These are phyloP conservation scores for Trichoderma simmonsii DNA, from an alignment of 2,329 filamentous ascomycete species.

Conservation along the genomic window DNA sequence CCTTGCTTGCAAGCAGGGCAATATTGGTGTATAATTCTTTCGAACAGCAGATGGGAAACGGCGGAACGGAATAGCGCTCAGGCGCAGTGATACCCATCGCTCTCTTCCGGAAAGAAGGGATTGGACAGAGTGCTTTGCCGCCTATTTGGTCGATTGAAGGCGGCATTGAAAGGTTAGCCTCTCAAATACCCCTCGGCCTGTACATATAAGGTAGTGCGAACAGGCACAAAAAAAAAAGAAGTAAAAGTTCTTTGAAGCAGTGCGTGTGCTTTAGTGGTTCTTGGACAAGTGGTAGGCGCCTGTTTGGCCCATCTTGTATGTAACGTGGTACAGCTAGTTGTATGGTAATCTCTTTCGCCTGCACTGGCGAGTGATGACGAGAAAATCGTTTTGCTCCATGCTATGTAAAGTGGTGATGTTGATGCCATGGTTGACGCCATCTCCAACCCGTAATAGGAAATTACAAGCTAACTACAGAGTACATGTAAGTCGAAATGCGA, in stretches of 20 bases:
- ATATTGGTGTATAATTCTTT: slow-evolving; percentile 18
- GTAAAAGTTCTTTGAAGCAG: slow-evolving; percentile 13
- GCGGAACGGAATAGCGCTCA: slow-evolving; percentile 7
- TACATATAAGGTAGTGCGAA: slow-evolving; percentile 41
- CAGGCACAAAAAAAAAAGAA: slow-evolving; percentile 33
- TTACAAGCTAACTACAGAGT: not conserved
- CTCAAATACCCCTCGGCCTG: slow-evolving; percentile 28
- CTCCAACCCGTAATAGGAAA: not conserved
- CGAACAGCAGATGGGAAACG: slow-evolving; percentile 16
- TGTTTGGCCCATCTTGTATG: slow-evolving; percentile 15
- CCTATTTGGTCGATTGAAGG: slow-evolving; percentile 25
- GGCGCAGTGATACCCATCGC: slow-evolving; percentile 10
- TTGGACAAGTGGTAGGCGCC: slow-evolving; percentile 5
- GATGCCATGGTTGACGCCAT: not conserved
- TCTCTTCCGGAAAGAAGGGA: slow-evolving; percentile 25
- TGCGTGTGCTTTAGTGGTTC: slow-evolving; percentile 11
- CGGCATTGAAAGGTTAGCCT: slow-evolving; percentile 19
- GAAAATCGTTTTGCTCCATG: not conserved
- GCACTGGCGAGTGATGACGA: slow-evolving; percentile 9
- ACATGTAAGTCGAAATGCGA: not conserved
- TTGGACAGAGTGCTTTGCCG: slow-evolving; percentile 22
- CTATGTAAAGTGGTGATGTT: not conserved
- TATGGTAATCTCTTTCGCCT: slow-evolving; percentile 2
- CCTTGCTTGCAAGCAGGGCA: slow-evolving; percentile 8
- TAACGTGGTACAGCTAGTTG: slow-evolving; percentile 17